phyloP scores from a whole-genome alignment of 1,284 basidiomycete genomes.

The Ustilago cynodontis region DNA sequence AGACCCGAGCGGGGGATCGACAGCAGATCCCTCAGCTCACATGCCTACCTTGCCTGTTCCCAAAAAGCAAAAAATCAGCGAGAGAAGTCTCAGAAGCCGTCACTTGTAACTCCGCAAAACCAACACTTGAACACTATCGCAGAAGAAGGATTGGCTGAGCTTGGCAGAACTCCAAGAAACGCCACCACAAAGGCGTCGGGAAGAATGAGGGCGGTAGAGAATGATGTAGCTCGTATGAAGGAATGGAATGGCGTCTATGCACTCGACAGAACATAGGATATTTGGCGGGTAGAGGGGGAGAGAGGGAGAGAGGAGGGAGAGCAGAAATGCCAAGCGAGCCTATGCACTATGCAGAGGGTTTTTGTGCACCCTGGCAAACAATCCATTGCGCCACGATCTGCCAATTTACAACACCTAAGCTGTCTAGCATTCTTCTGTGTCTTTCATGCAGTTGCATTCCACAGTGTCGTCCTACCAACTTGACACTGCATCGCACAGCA shows the following conservation, averaged over 20 bases:
- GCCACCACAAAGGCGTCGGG: not conserved
- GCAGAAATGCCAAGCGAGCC: conserved; percentile 20
- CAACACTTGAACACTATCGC: too few species aligned
- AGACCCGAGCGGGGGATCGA: too few species aligned
- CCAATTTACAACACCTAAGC: too few species aligned
- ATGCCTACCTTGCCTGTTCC: not conserved
- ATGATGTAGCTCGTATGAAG: not conserved
- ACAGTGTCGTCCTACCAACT: conserved; percentile 3
- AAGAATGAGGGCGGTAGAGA: not conserved
- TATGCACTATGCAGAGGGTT: conserved; percentile 14
- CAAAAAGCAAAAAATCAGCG: not conserved
- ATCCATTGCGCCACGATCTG: not conserved
- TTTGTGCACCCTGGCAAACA: not conserved
- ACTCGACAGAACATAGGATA: too few species aligned
- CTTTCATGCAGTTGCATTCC: conserved; percentile 12
- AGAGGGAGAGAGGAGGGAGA: not conserved
- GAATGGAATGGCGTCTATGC: not conserved
- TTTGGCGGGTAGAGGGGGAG: not conserved
- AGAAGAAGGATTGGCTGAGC: not conserved
- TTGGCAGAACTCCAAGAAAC: not conserved
- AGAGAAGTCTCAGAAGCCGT: conserved; percentile 10
- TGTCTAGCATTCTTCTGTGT: not conserved
- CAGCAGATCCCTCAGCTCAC: too few species aligned
- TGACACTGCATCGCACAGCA: not conserved
- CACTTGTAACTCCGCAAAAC: not conserved